A percentile compares a stretch with the other conserved stretches of the same genome.
Conservation (phyloP, 805 yeast genomes). For the Lachancea quebecensis region DNA sequence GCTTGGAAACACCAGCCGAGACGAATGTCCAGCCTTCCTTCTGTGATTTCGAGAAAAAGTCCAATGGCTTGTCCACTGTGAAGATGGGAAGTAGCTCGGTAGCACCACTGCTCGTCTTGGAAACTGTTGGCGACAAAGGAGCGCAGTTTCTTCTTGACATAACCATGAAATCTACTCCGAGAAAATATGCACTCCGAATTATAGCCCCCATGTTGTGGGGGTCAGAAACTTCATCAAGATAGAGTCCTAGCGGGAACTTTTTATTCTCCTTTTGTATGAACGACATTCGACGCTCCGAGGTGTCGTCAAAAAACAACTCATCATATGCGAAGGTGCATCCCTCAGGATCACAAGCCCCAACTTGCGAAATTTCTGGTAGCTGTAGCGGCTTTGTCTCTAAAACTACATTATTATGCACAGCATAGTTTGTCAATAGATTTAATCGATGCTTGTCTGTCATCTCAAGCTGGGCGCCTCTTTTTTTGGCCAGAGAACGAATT, state of each 20-base stretch:
- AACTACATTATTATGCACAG: slow-evolving; percentile 76
- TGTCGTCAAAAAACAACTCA: slow-evolving; percentile 11
- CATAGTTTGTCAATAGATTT: slow-evolving; percentile 54
- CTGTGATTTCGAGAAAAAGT: slow-evolving; percentile 51
- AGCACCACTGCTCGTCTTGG: slow-evolving; percentile 81
- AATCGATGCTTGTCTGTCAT: slow-evolving; percentile 40
- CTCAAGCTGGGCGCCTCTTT: slow-evolving; percentile 20
- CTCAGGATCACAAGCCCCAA: slow-evolving; percentile 28
- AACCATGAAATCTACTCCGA: slow-evolving; percentile 76
- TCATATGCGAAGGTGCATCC: slow-evolving; percentile 8
- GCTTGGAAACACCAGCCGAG: slow-evolving; percentile 44
- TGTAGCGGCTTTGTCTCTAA: slow-evolving; percentile 48
- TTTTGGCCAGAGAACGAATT: slow-evolving; percentile 43
- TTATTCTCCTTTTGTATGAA: slow-evolving; percentile 20
- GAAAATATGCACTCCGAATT: slow-evolving; percentile 67
- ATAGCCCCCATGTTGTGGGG: slow-evolving; percentile 87
- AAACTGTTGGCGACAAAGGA: slow-evolving; percentile 66
- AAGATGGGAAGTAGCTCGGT: slow-evolving; percentile 64
- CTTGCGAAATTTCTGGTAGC: slow-evolving; percentile 18
- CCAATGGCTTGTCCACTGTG: slow-evolving; percentile 49
- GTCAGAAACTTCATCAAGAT: slow-evolving; percentile 72
- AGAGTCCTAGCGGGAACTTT: slow-evolving; percentile 59
- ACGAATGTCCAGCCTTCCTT: slow-evolving; percentile 61
- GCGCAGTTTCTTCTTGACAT: slow-evolving; percentile 67
- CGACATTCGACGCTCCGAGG: slow-evolving; percentile 19